Base-by-base conservation (phyloP, 345 rosid species). In the Pugionium dolabratum region DNA sequence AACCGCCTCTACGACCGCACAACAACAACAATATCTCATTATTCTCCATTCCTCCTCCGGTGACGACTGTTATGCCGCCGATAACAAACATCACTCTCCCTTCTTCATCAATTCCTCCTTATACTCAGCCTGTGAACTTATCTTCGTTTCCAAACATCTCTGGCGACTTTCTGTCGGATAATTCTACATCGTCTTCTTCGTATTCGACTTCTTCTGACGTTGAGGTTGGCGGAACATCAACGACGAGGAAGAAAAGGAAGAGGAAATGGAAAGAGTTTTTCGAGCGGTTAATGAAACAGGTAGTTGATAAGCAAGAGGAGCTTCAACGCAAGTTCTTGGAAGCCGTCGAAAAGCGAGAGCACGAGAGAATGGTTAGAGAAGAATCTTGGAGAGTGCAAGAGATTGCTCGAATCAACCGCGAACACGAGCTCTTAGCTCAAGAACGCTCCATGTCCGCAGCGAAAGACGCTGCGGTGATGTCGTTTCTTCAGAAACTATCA, bases 321-420 rank as follows among this genome's bases (percentile, higher is more conserved):
- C 79, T 89, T 82, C 98, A 91, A 72, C 83, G 69, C 72, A 84
- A 70, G 59, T 89, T 91, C 69, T 61, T 89, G 66, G 96, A 91
- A 70, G 80, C 83, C 2, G 81, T 91, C 5, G 96, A 89, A 71
- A 87, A 79, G 66, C 72, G 84, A 1, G 98, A 91, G 11, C 84
- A 75, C 0, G 95, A 91, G 41, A 80, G 90, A 66, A 51, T 82
- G 60, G 72, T 37, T 1, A 76, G 88, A n/a, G 96, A 91, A 70
- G 95, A 91, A 31, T 80, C 90, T 46, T 91, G 98, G 96, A 80
- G 88, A 69, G 55, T 68, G 65, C 96, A 89, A 62, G 96, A 89
- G 56, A 77, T 84, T 37, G 78, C 88, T 0, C 59, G 92, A 67
- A 81, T 91, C 45, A 84, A 73, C 69, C 66, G 81, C 11, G 92